Evolutionary conservation across 192 early-diverging fungal genomes (phyloP).

Genomic region (Backusella mclennaniae): DNA sequence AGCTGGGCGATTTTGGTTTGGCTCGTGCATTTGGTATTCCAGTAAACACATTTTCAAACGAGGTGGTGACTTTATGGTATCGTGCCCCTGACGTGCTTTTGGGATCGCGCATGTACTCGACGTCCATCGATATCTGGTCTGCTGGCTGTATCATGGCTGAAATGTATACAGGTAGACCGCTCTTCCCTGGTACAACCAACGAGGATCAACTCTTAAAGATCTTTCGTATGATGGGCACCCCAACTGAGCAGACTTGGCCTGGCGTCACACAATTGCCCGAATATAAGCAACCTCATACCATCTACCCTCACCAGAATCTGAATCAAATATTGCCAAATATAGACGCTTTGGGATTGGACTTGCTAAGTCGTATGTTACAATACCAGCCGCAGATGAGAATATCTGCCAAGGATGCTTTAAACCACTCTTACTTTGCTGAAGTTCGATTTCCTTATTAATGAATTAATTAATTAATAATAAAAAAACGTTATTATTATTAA

Average conservation of each 20-base stretch:
- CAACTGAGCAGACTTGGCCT: constrained; percentile 74
- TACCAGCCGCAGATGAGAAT: constrained; percentile 71
- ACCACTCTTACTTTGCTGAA: constrained; percentile 64
- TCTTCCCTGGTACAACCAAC: constrained; percentile 81
- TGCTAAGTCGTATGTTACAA: constrained; percentile 71
- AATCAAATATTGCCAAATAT: constrained; percentile 74
- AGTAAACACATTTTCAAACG: constrained; percentile 94
- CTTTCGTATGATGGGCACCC: constrained; percentile 79
- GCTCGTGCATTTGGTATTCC: constrained; percentile 83
- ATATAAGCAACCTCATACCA: constrained; percentile 68
- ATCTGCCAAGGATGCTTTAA: constrained; percentile 62
- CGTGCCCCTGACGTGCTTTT: constrained; percentile 95
- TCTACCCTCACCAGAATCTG: constrained; percentile 61
- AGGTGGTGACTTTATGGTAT: constrained; percentile 99
- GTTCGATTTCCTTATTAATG: constrained; percentile 15
- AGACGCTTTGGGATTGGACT: constrained; percentile 65
- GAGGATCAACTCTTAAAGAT: constrained; percentile 81
- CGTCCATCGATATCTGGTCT: constrained; percentile 97
- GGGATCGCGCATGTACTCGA: constrained; percentile 92
- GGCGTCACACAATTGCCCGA: constrained; percentile 68
- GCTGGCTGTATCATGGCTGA: constrained; percentile 98
- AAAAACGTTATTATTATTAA: not conserved
- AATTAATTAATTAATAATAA: not conserved
- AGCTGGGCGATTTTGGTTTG: constrained; percentile 86
- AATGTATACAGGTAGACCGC: constrained; percentile 76